Percentiles rank a stretch among this genome's conserved stretches.
Evolutionary conservation across 78 protist species (phyloP).

Genomic region (Creolimax fragrantissima): DNA sequence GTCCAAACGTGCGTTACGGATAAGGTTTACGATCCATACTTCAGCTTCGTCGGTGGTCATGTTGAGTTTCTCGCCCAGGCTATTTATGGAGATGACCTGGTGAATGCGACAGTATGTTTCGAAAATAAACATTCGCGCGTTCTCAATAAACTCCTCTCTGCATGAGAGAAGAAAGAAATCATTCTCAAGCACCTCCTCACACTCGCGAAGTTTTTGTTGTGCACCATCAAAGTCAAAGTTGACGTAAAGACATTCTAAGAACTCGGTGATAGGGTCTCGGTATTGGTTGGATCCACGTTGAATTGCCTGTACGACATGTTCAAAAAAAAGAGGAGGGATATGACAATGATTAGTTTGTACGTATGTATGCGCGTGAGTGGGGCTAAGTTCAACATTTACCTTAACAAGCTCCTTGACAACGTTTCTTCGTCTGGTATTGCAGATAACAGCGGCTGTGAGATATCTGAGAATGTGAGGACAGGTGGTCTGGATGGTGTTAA

Average conservation of each 20-base stretch:
- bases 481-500: slow-evolving; percentile 68
- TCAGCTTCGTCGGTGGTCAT: slow-evolving; percentile 66
- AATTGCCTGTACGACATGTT: slow-evolving; percentile 1
- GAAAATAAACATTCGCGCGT: slow-evolving; percentile 74
- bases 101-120: slow-evolving; percentile 84
- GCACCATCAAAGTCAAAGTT: slow-evolving; percentile 80
- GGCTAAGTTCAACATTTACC: neutral
- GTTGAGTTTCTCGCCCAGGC: slow-evolving; percentile 65
- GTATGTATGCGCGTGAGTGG: neutral
- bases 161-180: slow-evolving; percentile 62
- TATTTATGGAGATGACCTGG: slow-evolving; percentile 23
- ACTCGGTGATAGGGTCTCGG: slow-evolving; percentile 72
- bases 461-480: slow-evolving; percentile 80
- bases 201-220: slow-evolving; percentile 54
- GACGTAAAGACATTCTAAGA: slow-evolving; percentile 60
- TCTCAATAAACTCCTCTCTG: slow-evolving; percentile 66
- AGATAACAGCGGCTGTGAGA: slow-evolving; percentile 68
- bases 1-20: slow-evolving; percentile 65
- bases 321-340: neutral
- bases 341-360: neutral
- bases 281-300: slow-evolving; percentile 62
- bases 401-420: slow-evolving; percentile 49
- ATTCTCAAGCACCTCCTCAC: slow-evolving; percentile 62
- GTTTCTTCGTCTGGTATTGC: slow-evolving; percentile 45
- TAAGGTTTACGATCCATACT: slow-evolving; percentile 80